These are phyloP conservation scores for Viola pubescens DNA, from an alignment of 441 rosid species.

Conservation along the genomic window DNA sequence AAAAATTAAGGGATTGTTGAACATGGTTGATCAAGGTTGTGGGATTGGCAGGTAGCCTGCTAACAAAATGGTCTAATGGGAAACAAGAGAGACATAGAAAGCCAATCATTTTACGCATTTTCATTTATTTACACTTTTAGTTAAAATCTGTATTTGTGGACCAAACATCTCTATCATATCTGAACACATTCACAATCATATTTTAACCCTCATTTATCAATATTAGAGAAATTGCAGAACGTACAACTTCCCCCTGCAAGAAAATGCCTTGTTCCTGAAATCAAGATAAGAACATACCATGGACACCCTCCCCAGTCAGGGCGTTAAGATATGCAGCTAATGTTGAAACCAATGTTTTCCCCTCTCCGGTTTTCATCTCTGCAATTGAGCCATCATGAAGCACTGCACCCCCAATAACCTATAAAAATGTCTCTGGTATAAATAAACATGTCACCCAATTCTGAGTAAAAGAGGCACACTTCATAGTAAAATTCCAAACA, in stretches of 20 bases:
- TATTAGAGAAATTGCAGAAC: not conserved
- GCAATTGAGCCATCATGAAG: conserved; percentile 97
- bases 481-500: not conserved
- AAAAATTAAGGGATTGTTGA: too few relatives aligned
- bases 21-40: too few relatives aligned
- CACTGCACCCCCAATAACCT: conserved; percentile 95
- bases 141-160: not conserved
- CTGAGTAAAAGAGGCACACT: conserved; percentile 1
- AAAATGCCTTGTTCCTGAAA: too few relatives aligned
- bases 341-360: conserved; percentile 91
- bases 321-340: conserved; percentile 95
- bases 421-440: conserved; percentile 21
- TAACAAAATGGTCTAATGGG: too few relatives aligned
- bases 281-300: conserved; percentile 43
- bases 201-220: not conserved
- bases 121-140: not conserved
- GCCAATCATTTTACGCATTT: too few relatives aligned
- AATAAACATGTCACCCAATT: conserved; percentile 13
- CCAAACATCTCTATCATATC: not conserved
- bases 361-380: conserved; percentile 98
- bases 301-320: conserved; percentile 84
- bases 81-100: too few relatives aligned
- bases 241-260: not conserved
- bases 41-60: too few relatives aligned
- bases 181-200: not conserved